A percentile compares a stretch with the other conserved stretches of the same genome.
Evolutionary conservation across 2,329 filamentous ascomycete genomes (phyloP).

Genomic region (Neoarthrinium moseri): DNA sequence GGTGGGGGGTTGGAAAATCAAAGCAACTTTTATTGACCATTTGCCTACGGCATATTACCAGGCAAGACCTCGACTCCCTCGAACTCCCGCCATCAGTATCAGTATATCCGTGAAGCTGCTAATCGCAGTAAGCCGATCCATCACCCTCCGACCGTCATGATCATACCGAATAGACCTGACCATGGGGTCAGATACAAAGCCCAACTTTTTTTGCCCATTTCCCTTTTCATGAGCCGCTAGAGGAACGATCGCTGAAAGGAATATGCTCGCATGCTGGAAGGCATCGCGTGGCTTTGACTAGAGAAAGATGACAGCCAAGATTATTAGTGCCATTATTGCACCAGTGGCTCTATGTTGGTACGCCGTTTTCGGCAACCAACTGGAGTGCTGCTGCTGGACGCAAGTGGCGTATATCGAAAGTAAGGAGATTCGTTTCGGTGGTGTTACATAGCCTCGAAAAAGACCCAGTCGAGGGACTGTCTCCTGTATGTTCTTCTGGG

Average conservation of each 20-base stretch:
- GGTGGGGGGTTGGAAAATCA: no score
- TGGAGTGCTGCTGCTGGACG: no score
- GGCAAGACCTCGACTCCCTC: slow-evolving; percentile 6
- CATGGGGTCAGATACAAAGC: neutral
- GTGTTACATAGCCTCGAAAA: neutral
- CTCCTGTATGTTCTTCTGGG: neutral
- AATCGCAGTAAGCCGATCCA: neutral
- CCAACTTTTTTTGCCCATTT: slow-evolving; percentile 3
- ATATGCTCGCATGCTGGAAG: no score
- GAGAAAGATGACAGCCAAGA: no score
- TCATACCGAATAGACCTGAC: neutral
- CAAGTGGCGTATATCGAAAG: neutral
- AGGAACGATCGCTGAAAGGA: no score
- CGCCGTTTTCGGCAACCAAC: no score
- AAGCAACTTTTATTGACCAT: slow-evolving; percentile 11
- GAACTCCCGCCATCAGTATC: slow-evolving; percentile 3
- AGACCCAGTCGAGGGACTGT: neutral
- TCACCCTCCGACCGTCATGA: slow-evolving; percentile 1
- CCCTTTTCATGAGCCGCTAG: no score
- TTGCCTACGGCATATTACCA: slow-evolving; percentile 5
- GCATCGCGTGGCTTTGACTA: no score
- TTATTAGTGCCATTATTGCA: no score
- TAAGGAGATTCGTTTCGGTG: slow-evolving; percentile 7
- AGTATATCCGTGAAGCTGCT: neutral
- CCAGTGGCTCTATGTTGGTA: no score